Percentiles rank a stretch among this genome's conserved stretches.
phyloP scores from a whole-genome alignment of 768 basidiomycete genomes.

The Russula sp. region DNA sequence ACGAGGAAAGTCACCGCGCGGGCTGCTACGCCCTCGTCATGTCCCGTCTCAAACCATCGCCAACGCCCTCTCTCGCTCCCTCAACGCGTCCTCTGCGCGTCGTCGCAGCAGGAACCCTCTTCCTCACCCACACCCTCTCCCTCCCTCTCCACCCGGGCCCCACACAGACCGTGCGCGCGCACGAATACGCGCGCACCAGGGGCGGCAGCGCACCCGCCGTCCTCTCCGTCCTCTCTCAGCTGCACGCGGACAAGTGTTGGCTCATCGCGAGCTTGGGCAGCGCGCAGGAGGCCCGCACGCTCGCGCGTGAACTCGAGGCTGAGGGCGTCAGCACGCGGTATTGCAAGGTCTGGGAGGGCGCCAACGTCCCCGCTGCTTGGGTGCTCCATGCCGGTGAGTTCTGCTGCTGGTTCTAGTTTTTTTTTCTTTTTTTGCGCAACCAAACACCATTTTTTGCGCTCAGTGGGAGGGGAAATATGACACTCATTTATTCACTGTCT shows the following conservation, averaged over 20 bases:
- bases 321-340: conserved; percentile 64
- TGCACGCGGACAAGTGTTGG: conserved; percentile 54
- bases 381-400: conserved; percentile 62
- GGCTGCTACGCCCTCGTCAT: conserved; percentile 13
- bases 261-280: conserved; percentile 70
- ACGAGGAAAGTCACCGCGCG: background rate
- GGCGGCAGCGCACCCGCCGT: conserved; percentile 70
- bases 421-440: too few species aligned
- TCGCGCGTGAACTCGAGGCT: conserved; percentile 56
- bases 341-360: conserved; percentile 65
- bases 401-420: too few species aligned
- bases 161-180: conserved; percentile 55
- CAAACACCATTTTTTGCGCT: too few species aligned
- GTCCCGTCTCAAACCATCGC: conserved; percentile 26
- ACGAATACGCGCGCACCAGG: conserved; percentile 57
- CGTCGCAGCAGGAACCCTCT: conserved; percentile 74
- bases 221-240: conserved; percentile 66
- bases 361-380: conserved; percentile 76
- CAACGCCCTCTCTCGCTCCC: conserved; percentile 8
- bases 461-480: background rate
- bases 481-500: background rate
- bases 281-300: conserved; percentile 57
- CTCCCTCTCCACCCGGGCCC: conserved; percentile 54
- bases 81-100: conserved; percentile 48
- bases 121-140: conserved; percentile 64